Evolutionary conservation across 306 rosid genomes (phyloP).

Genomic region (Vigna reflexopilosa): DNA sequence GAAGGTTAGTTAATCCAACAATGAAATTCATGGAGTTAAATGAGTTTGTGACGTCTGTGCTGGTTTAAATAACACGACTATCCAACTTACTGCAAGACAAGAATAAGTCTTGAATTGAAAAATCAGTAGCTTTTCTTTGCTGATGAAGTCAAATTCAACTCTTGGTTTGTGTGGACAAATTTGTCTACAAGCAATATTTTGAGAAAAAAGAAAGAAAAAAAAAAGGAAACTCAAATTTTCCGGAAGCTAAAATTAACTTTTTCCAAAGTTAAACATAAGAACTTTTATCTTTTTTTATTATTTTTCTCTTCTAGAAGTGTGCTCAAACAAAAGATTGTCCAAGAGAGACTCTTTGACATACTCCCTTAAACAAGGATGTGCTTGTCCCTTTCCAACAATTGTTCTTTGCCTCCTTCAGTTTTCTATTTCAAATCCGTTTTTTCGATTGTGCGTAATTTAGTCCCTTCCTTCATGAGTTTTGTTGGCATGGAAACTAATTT

Average conservation of each 20-base stretch:
- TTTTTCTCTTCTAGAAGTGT: too few species aligned
- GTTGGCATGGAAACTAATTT: slow-evolving; percentile 32
- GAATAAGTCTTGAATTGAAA: not conserved
- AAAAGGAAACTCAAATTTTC: too few species aligned
- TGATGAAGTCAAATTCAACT: slow-evolving; percentile 13
- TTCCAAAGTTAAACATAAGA: too few species aligned
- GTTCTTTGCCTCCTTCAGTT: slow-evolving; percentile 17
- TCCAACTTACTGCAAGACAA: not conserved
- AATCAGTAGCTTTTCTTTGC: slow-evolving; percentile 33
- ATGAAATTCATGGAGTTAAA: slow-evolving; percentile 36
- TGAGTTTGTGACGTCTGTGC: slow-evolving; percentile 11
- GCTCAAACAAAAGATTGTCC: too few species aligned
- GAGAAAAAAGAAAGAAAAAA: too few species aligned
- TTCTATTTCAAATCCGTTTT: slow-evolving; percentile 36
- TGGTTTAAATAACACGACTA: slow-evolving; percentile 15
- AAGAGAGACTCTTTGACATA: not conserved
- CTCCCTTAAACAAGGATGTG: slow-evolving; percentile 29
- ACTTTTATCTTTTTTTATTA: too few species aligned
- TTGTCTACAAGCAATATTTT: too few species aligned
- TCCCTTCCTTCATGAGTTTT: slow-evolving; percentile 24
- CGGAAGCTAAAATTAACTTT: too few species aligned
- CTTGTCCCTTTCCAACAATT: not conserved
- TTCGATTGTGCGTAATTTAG: slow-evolving; percentile 16
- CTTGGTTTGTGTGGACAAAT: not conserved
- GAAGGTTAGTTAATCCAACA: slow-evolving; percentile 63